phyloP scores from a whole-genome alignment of 768 basidiomycete species.

The Mrakia blollopis region DNA sequence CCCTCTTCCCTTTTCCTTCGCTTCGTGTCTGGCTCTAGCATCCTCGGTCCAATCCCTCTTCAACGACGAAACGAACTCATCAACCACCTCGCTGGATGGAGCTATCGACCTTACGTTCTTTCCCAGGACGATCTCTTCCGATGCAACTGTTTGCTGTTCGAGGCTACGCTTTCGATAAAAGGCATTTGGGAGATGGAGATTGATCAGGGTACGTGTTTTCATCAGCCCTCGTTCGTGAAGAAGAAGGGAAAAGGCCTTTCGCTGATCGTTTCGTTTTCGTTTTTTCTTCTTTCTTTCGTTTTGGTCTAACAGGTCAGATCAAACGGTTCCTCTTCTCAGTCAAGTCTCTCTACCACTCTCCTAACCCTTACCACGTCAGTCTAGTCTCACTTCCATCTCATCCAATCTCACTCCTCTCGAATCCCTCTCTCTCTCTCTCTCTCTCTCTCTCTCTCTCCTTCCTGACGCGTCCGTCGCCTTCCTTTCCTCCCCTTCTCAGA shows the following conservation, averaged over 20 bases:
- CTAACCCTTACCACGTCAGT: slow-evolving; percentile 76
- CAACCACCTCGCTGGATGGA: slow-evolving; percentile 66
- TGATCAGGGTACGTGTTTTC: not conserved
- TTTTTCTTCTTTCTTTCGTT: too few species aligned
- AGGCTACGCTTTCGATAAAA: slow-evolving; percentile 51
- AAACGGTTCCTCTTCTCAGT: slow-evolving; percentile 75
- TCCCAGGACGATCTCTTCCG: slow-evolving; percentile 74
- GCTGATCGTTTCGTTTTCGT: too few species aligned
- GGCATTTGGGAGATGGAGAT: slow-evolving; percentile 34
- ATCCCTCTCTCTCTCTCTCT: not conserved
- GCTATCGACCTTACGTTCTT: slow-evolving; percentile 82
- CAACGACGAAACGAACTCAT: not conserved
- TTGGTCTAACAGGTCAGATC: slow-evolving; percentile 57
- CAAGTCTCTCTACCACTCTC: slow-evolving; percentile 81
- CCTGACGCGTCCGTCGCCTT: not conserved
- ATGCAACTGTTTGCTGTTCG: slow-evolving; percentile 83
- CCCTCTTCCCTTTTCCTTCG: too few species aligned
- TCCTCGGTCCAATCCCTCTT: not conserved
- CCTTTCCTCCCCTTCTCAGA: slow-evolving; percentile 42
- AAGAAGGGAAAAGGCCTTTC: too few species aligned
- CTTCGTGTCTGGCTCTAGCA: too few species aligned
- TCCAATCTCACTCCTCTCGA: not conserved
- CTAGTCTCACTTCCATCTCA: not conserved
- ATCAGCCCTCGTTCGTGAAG: too few species aligned
- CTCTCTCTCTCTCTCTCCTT: too few species aligned